Percentiles rank a stretch among this genome's conserved stretches.
Evolutionary conservation across 1,284 basidiomycete species (phyloP).

Genomic region (Neolentinus lepideus): DNA sequence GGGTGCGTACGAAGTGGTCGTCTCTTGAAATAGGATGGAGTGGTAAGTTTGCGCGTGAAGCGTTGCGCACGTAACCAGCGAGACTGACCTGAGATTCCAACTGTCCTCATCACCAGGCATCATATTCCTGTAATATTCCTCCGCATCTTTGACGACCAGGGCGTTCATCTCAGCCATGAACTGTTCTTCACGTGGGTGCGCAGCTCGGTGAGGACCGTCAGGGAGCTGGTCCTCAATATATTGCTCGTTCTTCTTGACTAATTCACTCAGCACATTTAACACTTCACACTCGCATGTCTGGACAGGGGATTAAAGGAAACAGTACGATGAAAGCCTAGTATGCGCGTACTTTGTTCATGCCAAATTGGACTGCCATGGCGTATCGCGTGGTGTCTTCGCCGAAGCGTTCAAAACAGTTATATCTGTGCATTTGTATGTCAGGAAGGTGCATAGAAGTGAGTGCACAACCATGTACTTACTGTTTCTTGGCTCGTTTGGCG

Average conservation of each 20-base stretch:
- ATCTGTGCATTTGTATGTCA: conserved; percentile 10
- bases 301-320: background rate
- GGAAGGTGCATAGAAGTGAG: background rate
- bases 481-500: conserved; percentile 18
- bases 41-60: background rate
- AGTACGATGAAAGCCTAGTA: background rate
- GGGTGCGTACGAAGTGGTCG: conserved; percentile 19
- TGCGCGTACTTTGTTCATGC: conserved; percentile 14
- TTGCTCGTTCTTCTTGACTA: conserved; percentile 15
- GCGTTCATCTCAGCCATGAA: conserved; percentile 24
- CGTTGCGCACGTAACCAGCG: background rate
- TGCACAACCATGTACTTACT: conserved; percentile 7
- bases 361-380: conserved; percentile 19
- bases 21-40: too few relatives aligned
- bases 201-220: background rate
- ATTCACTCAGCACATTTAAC: conserved; percentile 15
- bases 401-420: conserved; percentile 22
- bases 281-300: conserved; percentile 21
- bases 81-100: conserved; percentile 20
- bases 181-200: conserved; percentile 17
- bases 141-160: conserved; percentile 19
- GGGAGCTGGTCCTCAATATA: conserved; percentile 15
- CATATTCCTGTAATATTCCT: conserved; percentile 23
- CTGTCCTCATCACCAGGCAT: conserved; percentile 16
- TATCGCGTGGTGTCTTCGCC: conserved; percentile 20